Percentiles rank a stretch among this genome's conserved stretches.
phyloP scores from a whole-genome alignment of 2,329 filamentous ascomycete genomes.

The Nemania sp. region DNA sequence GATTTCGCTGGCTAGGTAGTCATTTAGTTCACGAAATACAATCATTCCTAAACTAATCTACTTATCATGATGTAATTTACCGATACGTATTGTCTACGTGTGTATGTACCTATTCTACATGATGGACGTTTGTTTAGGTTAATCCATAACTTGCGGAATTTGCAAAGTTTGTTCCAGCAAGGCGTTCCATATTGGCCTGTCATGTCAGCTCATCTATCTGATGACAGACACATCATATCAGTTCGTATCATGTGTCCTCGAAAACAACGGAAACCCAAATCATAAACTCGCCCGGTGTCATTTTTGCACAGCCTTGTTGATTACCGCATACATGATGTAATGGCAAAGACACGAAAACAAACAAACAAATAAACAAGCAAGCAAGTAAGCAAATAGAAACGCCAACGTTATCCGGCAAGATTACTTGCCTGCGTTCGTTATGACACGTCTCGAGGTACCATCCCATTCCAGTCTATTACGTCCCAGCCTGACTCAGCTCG shows the following conservation, averaged over 20 bases:
- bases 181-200: background rate
- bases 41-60: slow-evolving; percentile 2
- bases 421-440: too few species aligned
- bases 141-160: background rate
- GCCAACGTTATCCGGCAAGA: background rate
- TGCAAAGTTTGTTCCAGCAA: too few species aligned
- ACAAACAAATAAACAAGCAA: background rate
- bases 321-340: background rate
- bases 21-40: slow-evolving; percentile 19
- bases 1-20: background rate
- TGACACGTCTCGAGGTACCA: too few species aligned
- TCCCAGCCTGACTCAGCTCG: too few species aligned
- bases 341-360: background rate
- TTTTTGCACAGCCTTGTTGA: background rate
- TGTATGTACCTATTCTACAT: slow-evolving; percentile 27
- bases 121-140: background rate
- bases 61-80: slow-evolving; percentile 4
- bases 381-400: background rate
- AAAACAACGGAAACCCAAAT: background rate
- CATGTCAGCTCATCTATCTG: background rate
- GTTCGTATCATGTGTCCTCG: background rate
- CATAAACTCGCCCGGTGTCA: background rate
- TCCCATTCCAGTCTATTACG: too few species aligned
- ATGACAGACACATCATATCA: background rate
- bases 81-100: slow-evolving; percentile 7